These are phyloP conservation scores for Crithidia brevicula DNA, from an alignment of 208 protist genomes.

Conservation along the genomic window DNA sequence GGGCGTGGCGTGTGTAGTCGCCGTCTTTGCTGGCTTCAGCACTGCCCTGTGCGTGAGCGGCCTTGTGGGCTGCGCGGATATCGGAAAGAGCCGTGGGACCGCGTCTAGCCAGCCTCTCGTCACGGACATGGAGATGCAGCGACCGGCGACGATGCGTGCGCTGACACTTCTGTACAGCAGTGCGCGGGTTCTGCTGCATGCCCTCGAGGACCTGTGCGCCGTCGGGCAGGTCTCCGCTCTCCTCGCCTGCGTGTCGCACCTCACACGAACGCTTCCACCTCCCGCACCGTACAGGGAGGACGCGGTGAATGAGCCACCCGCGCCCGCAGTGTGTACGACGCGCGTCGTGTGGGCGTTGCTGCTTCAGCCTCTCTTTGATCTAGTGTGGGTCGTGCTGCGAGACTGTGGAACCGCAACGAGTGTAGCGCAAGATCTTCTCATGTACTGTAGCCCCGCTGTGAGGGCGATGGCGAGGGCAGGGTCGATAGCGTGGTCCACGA, in stretches of 20 bases:
- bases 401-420: slow-evolving; percentile 15
- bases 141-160: background rate
- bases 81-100: too few species aligned
- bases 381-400: slow-evolving; percentile 27
- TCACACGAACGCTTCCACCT: background rate
- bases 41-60: slow-evolving; percentile 29
- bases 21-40: slow-evolving; percentile 30
- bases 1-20: slow-evolving; percentile 18
- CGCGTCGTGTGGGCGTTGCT: slow-evolving; percentile 21
- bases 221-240: slow-evolving; percentile 25
- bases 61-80: background rate
- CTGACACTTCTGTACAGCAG: slow-evolving; percentile 19
- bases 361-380: slow-evolving; percentile 33
- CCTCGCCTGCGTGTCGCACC: slow-evolving; percentile 28
- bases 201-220: slow-evolving; percentile 21
- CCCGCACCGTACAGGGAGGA: background rate
- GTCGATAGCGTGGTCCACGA: background rate
- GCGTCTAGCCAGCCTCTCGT: too few species aligned
- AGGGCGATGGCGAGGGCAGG: slow-evolving; percentile 18
- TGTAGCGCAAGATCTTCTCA: slow-evolving; percentile 7
- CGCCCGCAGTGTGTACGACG: background rate
- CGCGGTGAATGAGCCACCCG: too few species aligned
- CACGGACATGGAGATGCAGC: too few species aligned
- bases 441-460: slow-evolving; percentile 30
- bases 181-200: slow-evolving; percentile 16